Evolutionary conservation across 768 basidiomycete genomes (phyloP), one percentile per base, ranked within the genome.

Genomic region (Chalciporus piperatus): DNA sequence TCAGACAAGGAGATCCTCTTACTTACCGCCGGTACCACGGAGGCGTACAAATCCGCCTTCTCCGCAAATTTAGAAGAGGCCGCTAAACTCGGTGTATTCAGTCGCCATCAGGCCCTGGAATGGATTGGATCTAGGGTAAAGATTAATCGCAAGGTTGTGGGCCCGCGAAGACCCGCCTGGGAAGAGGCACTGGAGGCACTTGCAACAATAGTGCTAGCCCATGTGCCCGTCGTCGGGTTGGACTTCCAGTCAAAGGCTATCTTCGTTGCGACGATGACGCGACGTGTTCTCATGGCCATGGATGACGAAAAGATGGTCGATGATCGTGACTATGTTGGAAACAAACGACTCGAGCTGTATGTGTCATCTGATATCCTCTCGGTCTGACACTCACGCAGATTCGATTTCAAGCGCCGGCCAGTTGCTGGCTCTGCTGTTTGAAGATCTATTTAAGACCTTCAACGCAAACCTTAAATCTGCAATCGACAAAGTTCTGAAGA

Each of bases 391-490:
- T 60, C 40, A 61, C 40, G 11, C 37, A 22, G 50, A 51, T 41
- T 47, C 30, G 23, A 92, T 55, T 63, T 10, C 38, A 52, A 98
- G 95, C 47, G 97, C 97, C 42, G 97, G 97, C 33, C 97, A 98
- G 66, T 80, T 99, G 14, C 79, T 99, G 23, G 92, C 95, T 6
- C 78, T 99, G 11, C 81, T 99, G 3, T 99, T 99, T 57, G 97
- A 99, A 70, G 97, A 99, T 70, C 76, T 98, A 22, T 99, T 99
- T 81, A 99, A 99, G 70, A 97, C 93, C 0, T 98, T 94, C 75
- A 98, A 98, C 65, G 82, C 91, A 13, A 96, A 96, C 64, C 83
- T 99, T 47, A 98, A 98, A 72, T 83, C 84, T 30, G 83, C 89
- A 3, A 97, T 99, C 61, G 97, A 99, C 74, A 98, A 98, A 71